phyloP scores from a whole-genome alignment of 345 rosid species.

The Combretum micranthum region DNA sequence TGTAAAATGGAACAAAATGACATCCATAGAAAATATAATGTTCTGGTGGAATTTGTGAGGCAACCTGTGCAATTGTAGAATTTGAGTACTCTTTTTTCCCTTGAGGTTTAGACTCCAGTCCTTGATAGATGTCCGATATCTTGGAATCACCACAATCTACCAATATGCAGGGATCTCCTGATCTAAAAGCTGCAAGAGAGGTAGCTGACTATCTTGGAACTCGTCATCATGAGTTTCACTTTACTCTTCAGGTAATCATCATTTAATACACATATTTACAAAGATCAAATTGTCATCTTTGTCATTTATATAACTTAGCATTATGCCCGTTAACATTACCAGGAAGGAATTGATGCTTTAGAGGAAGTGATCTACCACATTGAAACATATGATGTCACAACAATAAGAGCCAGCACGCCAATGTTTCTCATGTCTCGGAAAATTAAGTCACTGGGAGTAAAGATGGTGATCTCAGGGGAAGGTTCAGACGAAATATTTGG shows the following conservation, averaged over 20 bases:
- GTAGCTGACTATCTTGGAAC: constrained; percentile 90
- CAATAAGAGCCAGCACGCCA: constrained; percentile 94
- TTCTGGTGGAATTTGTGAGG: too few species aligned
- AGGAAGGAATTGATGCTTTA: constrained; percentile 93
- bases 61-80: too few species aligned
- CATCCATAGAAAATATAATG: too few species aligned
- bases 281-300: too few species aligned
- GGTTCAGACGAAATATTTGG: constrained; percentile 96
- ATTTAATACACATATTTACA: too few species aligned
- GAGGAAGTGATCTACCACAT: constrained; percentile 94
- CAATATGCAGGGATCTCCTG: constrained; percentile 67
- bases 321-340: constrained; percentile 8
- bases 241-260: constrained; percentile 65
- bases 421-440: constrained; percentile 92
- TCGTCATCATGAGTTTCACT: constrained; percentile 90
- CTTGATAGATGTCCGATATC: background rate
- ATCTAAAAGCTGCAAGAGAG: constrained; percentile 78
- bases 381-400: constrained; percentile 93
- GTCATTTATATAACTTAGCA: background rate
- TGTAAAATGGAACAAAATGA: too few species aligned
- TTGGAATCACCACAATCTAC: too few species aligned
- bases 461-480: constrained; percentile 98
- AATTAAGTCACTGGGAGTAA: constrained; percentile 90
- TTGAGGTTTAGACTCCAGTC: background rate
- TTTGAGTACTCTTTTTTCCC: too few species aligned